These are phyloP conservation scores for Thermomyces lanuginosus DNA, from an alignment of 2,329 filamentous ascomycete genomes.

Conservation along the genomic window DNA sequence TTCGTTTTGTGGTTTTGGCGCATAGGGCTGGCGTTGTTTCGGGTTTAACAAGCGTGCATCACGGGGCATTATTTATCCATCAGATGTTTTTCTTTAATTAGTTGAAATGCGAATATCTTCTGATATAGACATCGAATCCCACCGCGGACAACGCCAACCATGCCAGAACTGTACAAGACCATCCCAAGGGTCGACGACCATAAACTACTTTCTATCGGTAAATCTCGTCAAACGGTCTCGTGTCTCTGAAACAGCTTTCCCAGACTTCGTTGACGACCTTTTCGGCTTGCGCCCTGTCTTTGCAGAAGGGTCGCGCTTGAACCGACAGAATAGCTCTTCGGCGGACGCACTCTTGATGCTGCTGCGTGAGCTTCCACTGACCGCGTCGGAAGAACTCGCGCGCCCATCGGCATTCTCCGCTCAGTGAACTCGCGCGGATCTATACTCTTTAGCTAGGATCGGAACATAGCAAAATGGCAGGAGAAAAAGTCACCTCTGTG, in stretches of 20 bases:
- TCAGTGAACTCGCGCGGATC: slow-evolving; percentile 86
- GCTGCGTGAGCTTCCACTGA: slow-evolving; percentile 78
- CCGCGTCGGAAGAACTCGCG: slow-evolving; percentile 70
- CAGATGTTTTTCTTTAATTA: neutral
- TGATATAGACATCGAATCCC: slow-evolving; percentile 1
- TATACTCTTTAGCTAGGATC: slow-evolving; percentile 18
- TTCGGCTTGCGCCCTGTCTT: slow-evolving; percentile 69
- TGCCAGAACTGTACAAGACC: slow-evolving; percentile 6
- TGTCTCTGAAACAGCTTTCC: slow-evolving; percentile 92
- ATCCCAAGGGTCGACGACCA: too few species aligned
- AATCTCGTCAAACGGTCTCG: slow-evolving; percentile 89
- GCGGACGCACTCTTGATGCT: slow-evolving; percentile 85
- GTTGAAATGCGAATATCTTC: slow-evolving; percentile 2
- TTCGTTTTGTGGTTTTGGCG: slow-evolving; percentile 4
- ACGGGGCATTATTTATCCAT: neutral
- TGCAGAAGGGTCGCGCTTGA: slow-evolving; percentile 59
- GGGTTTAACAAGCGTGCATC: too few species aligned
- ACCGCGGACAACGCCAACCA: slow-evolving; percentile 3
- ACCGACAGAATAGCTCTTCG: slow-evolving; percentile 66
- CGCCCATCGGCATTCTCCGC: slow-evolving; percentile 82
- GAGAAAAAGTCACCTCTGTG: slow-evolving; percentile 51
- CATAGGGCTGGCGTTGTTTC: slow-evolving; percentile 2
- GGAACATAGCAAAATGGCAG: slow-evolving; percentile 3
- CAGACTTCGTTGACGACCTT: slow-evolving; percentile 95
- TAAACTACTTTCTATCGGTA: slow-evolving; percentile 42